Base-by-base conservation (phyloP, 441 rosid genomes). In the Geranium incanum region DNA sequence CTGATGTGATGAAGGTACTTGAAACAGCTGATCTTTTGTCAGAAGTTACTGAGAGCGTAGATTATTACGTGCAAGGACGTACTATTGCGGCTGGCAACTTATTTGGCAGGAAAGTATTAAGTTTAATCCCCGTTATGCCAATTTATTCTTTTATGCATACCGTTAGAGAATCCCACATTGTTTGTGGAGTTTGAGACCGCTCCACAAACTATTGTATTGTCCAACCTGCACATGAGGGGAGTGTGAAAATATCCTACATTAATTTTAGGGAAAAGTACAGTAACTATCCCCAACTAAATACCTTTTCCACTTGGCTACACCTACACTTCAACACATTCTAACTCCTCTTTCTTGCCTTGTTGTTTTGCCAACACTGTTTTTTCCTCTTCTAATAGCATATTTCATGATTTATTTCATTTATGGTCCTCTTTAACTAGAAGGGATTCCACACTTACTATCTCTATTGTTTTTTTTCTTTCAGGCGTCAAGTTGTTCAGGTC, bases 11-110 rank as follows among this genome's bases (percentile, higher is more conserved):
- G 68, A 69, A 95, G 99, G 97, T 95, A 55, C 98, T 95, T 84
- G 99, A 95, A 82, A 95, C 98, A 66, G 99, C 90, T 76, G 99
- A 95, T 86, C 90, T 86, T 81, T 89, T 95, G 84, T 79, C 96
- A 4, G 99, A 95, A 86, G 99, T 95, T 76, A 95, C 99, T 76
- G 99, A 95, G 85, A 92, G 91, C 80, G 99, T 95, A 67, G 99
- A 91, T 85, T 95, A 95, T 82, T 93, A 84, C 79, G 98, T 95
- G 72, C 98, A 95, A 89, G 99, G 99, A 78, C 82, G 88, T 85
- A 95, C 99, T 68, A 71, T 95, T 82, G 88, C 95, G 70, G 97
- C 98, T 52, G 99, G 99, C 82, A 95, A 95, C 81, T 81, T 92
- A 82, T 95, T 95, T 82, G 99, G 98, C 77, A 93, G 99, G 99